Base-by-base conservation (phyloP, 306 rosid genomes). In the Prinsepia uniflora region DNA sequence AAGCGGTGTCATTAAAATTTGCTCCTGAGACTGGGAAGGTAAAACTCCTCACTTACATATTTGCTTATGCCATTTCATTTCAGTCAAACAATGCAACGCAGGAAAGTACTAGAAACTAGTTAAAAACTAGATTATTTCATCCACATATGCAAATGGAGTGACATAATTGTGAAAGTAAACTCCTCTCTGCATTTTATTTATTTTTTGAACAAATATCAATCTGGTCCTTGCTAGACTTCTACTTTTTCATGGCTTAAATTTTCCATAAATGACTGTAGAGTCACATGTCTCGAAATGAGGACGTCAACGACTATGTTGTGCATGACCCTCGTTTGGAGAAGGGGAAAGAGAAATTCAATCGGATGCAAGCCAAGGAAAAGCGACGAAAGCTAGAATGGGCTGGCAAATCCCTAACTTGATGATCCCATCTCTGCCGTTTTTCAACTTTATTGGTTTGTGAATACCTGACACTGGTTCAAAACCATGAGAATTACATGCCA, bases 281-380 rank as follows among this genome's bases (percentile, higher is more conserved):
- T 63, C 89, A 81, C 74, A 94, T 94, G 99, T 81, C 97, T 76
- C 97, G 97, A 47, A 87, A 22, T 7, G 92, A 91, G 13, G 90
- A 91, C 77, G 84, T 86, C 4, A 86, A 94, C 59, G 99, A 94
- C 79, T 94, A 94, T 12, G 91, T 87, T 61, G 87, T 94, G 75
- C 92, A 70, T 56, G 99, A 94, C 78, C 97, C 97, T 56, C 96
- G 88, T 83, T 75, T 94, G 83, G 99, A 91, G 87, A 94, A 94
- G 77, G 97, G 96, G 11, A 89, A 91, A 79, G 96, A 94, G 81
- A 94, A 94, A 82, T 91, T 91, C 65, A 91, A 91, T 76, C 81
- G 69, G 81, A 85, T 94, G 99, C 87, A 84, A 77, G 97, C 99
- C 71, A 91, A 94, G 82, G 96, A 86, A 77, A 91, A 87, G 80